A percentile compares a stretch with the other conserved stretches of the same genome.
These are phyloP conservation scores for Verticillium longisporum DNA, from an alignment of 2,329 filamentous ascomycete genomes.

Conservation along the genomic window DNA sequence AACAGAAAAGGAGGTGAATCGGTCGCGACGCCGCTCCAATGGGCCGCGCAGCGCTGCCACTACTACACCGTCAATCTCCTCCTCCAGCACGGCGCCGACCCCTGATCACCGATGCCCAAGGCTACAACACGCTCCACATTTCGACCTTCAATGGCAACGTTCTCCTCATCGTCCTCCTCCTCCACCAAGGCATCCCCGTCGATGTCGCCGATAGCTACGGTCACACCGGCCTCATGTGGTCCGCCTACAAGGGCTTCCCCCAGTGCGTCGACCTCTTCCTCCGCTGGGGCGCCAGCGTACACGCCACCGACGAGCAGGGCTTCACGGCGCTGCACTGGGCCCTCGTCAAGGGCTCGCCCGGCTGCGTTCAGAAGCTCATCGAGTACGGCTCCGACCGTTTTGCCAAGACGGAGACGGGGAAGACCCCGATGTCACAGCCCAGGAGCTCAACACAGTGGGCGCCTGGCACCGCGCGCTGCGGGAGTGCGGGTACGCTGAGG, in stretches of 20 bases:
- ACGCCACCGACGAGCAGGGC: conserved; percentile 82
- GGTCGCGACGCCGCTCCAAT: conserved; percentile 87
- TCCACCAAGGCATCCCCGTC: conserved; percentile 93
- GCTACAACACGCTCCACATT: conserved; percentile 96
- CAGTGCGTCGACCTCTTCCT: conserved; percentile 88
- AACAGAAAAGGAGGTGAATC: conserved; percentile 96
- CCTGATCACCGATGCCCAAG: conserved; percentile 85
- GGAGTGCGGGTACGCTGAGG: conserved; percentile 76
- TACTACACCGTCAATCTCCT: conserved; percentile 95
- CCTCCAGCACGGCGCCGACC: conserved; percentile 85
- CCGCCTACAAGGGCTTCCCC: conserved; percentile 93
- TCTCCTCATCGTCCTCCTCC: conserved; percentile 76
- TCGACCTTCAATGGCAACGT: conserved; percentile 97
- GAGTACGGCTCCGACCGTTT: conserved; percentile 95
- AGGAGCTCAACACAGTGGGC: conserved; percentile 79
- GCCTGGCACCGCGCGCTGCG: conserved; percentile 78
- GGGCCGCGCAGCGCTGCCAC: conserved; percentile 93
- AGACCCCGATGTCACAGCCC: conserved; percentile 78
- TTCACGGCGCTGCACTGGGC: conserved; percentile 97
- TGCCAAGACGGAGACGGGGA: conserved; percentile 80
- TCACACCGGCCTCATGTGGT: conserved; percentile 97
- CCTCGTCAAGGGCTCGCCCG: conserved; percentile 83
- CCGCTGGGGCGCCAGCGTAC: conserved; percentile 91
- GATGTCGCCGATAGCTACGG: conserved; percentile 85
- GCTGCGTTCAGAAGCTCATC: conserved; percentile 86